Evolutionary conservation across 495 filamentous ascomycete species (phyloP).

Genomic region (Echria macrotheca): DNA sequence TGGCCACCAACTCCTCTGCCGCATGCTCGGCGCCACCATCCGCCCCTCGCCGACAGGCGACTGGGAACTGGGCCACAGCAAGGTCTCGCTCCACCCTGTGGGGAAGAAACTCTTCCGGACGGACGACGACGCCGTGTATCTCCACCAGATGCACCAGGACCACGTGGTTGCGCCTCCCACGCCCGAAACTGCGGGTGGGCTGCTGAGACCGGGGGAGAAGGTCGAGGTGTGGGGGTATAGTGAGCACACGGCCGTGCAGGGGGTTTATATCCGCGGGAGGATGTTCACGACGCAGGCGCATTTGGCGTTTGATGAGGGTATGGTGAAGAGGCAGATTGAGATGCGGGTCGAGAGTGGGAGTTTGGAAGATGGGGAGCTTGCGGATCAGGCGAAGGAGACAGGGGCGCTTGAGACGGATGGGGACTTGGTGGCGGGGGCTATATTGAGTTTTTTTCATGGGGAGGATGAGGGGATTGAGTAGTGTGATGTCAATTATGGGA

Average conservation of each 20-base stretch:
- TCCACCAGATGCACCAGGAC: slow-evolving; percentile 85
- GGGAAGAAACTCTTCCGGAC: slow-evolving; percentile 68
- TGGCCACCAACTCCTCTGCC: slow-evolving; percentile 77
- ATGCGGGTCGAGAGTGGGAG: slow-evolving; percentile 54
- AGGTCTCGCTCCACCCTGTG: slow-evolving; percentile 58
- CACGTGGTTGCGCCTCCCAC: slow-evolving; percentile 52
- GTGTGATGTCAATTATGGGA: too few species aligned
- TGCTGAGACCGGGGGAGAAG: slow-evolving; percentile 44
- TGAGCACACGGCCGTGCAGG: slow-evolving; percentile 56
- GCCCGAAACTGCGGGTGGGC: slow-evolving; percentile 29
- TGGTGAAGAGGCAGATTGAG: slow-evolving; percentile 60
- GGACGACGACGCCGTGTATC: slow-evolving; percentile 39
- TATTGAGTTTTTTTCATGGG: slow-evolving; percentile 34
- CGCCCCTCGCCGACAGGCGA: slow-evolving; percentile 50
- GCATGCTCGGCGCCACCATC: slow-evolving; percentile 64
- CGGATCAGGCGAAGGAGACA: slow-evolving; percentile 27
- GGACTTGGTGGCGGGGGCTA: slow-evolving; percentile 24
- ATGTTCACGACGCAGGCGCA: slow-evolving; percentile 81
- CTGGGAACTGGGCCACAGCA: slow-evolving; percentile 72
- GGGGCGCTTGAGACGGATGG: slow-evolving; percentile 28
- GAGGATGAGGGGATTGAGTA: slow-evolving; percentile 25
- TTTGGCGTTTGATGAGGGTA: slow-evolving; percentile 72
- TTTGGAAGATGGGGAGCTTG: slow-evolving; percentile 48
- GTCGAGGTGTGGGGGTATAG: slow-evolving; percentile 29
- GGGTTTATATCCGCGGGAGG: slow-evolving; percentile 61